Conservation (phyloP, 2,329 filamentous ascomycete species). For the Corynespora cassiicola region DNA sequence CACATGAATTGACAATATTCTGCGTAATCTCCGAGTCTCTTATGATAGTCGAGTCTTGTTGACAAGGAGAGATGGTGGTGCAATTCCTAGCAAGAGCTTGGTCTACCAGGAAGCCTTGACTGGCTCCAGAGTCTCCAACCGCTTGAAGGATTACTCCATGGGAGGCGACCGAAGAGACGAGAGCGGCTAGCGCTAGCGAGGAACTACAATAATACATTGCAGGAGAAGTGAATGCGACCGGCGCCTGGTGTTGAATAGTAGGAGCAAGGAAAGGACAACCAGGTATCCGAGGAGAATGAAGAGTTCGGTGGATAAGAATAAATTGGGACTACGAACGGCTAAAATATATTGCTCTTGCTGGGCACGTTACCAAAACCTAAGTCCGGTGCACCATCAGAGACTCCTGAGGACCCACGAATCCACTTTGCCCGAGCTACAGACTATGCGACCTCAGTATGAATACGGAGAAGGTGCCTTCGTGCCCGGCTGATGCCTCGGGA, state of each 20-base stretch:
- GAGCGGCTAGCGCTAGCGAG: conserved; percentile 36
- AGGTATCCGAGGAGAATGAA: too few species aligned
- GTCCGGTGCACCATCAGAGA: too few species aligned
- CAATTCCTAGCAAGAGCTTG: conserved; percentile 43
- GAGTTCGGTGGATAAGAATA: too few species aligned
- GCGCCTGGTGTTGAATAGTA: too few species aligned
- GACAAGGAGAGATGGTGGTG: conserved; percentile 45
- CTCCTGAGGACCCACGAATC: conserved; percentile 7
- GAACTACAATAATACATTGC: conserved; percentile 33
- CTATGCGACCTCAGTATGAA: conserved; percentile 8
- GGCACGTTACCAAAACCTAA: too few species aligned
- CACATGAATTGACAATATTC: conserved; percentile 47
- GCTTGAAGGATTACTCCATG: conserved; percentile 40
- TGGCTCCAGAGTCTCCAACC: conserved; percentile 32
- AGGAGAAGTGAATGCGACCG: too few species aligned
- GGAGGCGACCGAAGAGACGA: conserved; percentile 33
- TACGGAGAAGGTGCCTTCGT: conserved; percentile 5
- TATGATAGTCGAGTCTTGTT: conserved; percentile 46
- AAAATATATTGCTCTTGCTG: too few species aligned
- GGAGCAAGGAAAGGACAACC: too few species aligned
- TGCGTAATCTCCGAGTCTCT: conserved; percentile 43
- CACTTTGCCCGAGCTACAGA: conserved; percentile 7
- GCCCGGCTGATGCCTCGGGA: conserved; percentile 8
- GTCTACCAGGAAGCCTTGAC: conserved; percentile 44
- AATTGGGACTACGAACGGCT: too few species aligned